Percentiles rank a stretch among this genome's conserved stretches.
Conservation (phyloP, 495 filamentous ascomycete genomes). For the Neurospora intermedia region DNA sequence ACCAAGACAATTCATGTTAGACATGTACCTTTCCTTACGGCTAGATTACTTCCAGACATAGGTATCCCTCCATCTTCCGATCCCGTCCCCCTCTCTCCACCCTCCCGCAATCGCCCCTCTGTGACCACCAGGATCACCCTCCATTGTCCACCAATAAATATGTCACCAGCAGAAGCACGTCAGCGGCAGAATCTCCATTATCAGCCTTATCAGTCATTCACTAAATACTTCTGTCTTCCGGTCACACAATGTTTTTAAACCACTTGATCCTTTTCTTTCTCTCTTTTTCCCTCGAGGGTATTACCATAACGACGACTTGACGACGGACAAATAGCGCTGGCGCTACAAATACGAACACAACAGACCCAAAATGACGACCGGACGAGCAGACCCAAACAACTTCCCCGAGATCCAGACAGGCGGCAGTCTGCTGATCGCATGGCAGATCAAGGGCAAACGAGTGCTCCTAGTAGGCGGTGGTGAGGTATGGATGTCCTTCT, state of each 20-base stretch:
- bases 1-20: background rate
- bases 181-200: background rate
- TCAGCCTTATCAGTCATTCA: background rate
- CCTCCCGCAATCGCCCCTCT: background rate
- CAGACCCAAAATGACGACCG: background rate
- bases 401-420: slow-evolving; percentile 79
- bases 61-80: background rate
- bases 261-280: background rate
- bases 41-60: fast-evolving
- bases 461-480: slow-evolving; percentile 88
- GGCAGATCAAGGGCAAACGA: slow-evolving; percentile 77
- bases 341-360: background rate
- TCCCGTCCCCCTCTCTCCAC: background rate
- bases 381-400: slow-evolving; percentile 11
- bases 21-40: fast-evolving
- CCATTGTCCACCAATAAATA: background rate
- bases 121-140: background rate
- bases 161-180: background rate
- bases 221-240: too few relatives aligned
- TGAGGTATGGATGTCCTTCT: slow-evolving; percentile 48
- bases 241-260: background rate
- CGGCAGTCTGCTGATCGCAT: slow-evolving; percentile 86
- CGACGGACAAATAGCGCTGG: background rate
- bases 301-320: background rate
- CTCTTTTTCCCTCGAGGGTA: background rate